phyloP scores from a whole-genome alignment of 306 rosid genomes.

The Casuarina equisetifolia region DNA sequence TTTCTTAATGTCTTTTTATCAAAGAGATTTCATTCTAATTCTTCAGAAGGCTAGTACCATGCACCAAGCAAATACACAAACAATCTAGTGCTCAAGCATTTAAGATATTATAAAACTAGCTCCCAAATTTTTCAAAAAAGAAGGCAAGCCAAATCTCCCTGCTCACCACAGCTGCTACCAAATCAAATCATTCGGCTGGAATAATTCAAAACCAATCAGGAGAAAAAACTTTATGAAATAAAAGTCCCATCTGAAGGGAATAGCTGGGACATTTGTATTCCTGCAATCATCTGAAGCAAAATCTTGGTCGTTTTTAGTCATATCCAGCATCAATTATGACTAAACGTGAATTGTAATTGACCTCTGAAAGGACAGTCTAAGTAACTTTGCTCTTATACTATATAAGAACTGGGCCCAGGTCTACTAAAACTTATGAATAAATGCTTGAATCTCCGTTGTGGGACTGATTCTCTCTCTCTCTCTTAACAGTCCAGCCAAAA shows the following conservation, averaged over 20 bases:
- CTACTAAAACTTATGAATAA: too few species aligned
- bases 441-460: too few species aligned
- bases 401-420: too few species aligned
- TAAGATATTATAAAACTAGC: neutral
- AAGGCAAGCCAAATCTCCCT: neutral
- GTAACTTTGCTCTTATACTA: too few species aligned
- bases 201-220: neutral
- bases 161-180: neutral
- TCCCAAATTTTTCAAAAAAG: neutral
- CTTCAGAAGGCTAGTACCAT: slow-evolving; percentile 3
- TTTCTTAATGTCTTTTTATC: neutral
- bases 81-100: slow-evolving; percentile 3
- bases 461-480: too few species aligned
- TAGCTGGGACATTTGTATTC: neutral
- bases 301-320: neutral
- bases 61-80: slow-evolving; percentile 1
- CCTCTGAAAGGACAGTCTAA: neutral
- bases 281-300: neutral
- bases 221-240: neutral
- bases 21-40: neutral
- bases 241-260: neutral
- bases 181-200: neutral
- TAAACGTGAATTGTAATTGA: neutral
- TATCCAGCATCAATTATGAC: neutral
- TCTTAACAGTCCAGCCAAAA: neutral